A percentile compares a stretch with the other conserved stretches of the same genome.
These are phyloP conservation scores for Sophora flavescens DNA, from an alignment of 306 rosid genomes.

Conservation along the genomic window DNA sequence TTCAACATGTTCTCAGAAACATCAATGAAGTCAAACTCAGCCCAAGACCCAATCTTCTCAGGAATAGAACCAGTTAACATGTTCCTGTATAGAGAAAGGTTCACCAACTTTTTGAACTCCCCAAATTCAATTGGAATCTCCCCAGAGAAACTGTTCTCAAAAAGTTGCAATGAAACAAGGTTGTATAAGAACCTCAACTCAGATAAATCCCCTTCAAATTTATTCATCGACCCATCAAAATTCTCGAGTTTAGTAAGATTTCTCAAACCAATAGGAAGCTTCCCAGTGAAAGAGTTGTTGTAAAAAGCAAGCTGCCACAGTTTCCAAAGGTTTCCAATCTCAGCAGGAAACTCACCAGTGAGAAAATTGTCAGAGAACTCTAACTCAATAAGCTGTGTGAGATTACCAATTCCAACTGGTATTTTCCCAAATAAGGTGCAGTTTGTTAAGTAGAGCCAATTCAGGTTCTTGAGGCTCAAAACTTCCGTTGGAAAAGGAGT, in stretches of 20 bases:
- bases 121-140: conserved; percentile 76
- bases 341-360: conserved; percentile 72
- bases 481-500: conserved; percentile 65
- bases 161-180: conserved; percentile 69
- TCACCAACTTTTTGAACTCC: conserved; percentile 62
- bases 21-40: conserved; percentile 66
- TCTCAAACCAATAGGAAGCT: conserved; percentile 66
- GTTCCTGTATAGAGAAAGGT: conserved; percentile 74
- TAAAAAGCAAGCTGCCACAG: conserved; percentile 81
- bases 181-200: conserved; percentile 58
- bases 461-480: conserved; percentile 55
- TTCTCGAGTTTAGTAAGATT: conserved; percentile 58
- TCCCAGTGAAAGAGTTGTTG: conserved; percentile 65
- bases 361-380: conserved; percentile 68
- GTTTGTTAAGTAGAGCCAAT: conserved; percentile 68
- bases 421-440: conserved; percentile 71
- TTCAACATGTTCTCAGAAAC: conserved; percentile 74
- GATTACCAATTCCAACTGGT: conserved; percentile 74
- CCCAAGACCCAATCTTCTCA: conserved; percentile 75
- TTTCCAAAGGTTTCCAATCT: conserved; percentile 70
- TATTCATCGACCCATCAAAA: conserved; percentile 73
- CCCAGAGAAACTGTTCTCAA: conserved; percentile 64
- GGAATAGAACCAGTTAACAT: conserved; percentile 75
- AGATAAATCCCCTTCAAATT: conserved; percentile 69
- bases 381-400: conserved; percentile 62